A percentile compares a stretch with the other conserved stretches of the same genome.
These are phyloP conservation scores for Candida xyloterini DNA, from an alignment of 805 yeast species.

Conservation along the genomic window DNA sequence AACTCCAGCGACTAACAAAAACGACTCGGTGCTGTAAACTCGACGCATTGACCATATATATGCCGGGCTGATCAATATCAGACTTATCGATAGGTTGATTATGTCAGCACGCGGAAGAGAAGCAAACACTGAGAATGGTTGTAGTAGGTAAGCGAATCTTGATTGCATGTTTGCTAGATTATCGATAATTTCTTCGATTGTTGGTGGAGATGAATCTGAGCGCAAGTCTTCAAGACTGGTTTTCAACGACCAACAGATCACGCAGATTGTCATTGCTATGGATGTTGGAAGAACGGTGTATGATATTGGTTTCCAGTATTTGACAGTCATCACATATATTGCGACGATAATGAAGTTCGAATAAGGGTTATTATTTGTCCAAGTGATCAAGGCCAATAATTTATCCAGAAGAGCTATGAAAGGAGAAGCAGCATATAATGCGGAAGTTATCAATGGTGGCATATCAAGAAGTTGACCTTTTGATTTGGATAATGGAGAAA, in stretches of 20 bases:
- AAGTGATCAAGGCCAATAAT: constrained; percentile 44
- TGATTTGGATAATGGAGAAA: constrained; percentile 15
- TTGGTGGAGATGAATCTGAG: constrained; percentile 38
- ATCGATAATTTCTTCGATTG: constrained; percentile 50
- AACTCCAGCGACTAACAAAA: constrained; percentile 35
- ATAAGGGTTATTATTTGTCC: constrained; percentile 53
- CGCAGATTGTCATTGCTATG: constrained; percentile 36
- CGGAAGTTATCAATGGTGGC: constrained; percentile 44
- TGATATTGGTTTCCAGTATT: constrained; percentile 42
- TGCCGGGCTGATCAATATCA: constrained; percentile 41
- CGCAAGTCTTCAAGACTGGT: constrained; percentile 38
- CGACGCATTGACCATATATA: constrained; percentile 37
- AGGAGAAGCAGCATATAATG: constrained; percentile 47
- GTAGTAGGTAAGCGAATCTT: constrained; percentile 39
- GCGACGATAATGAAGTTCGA: constrained; percentile 43
- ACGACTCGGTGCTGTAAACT: constrained; percentile 34
- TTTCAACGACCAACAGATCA: constrained; percentile 44
- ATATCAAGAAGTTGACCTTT: constrained; percentile 24
- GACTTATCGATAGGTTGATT: constrained; percentile 31
- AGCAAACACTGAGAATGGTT: constrained; percentile 33
- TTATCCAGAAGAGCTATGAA: constrained; percentile 43
- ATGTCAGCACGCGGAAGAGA: constrained; percentile 24
- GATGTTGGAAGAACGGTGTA: constrained; percentile 39
- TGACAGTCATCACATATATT: constrained; percentile 36
- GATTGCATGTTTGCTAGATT: constrained; percentile 44